A percentile compares a stretch with the other conserved stretches of the same genome.
phyloP scores from a whole-genome alignment of 345 rosid species.

The Lepidium africanum region DNA sequence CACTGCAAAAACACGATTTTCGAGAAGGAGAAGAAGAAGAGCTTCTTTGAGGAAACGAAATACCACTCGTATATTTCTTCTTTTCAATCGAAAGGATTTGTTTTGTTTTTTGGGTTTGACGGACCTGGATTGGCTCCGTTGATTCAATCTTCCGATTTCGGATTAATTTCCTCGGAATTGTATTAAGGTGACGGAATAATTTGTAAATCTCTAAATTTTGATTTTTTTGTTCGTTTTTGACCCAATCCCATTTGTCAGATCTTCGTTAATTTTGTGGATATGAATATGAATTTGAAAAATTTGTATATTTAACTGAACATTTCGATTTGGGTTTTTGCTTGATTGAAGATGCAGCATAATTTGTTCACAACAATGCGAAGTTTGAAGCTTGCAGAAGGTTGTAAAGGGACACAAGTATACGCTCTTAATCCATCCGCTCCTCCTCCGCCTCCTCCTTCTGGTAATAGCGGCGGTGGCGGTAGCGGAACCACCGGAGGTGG shows the following conservation, averaged over 20 bases:
- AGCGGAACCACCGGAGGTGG: slow-evolving; percentile 22
- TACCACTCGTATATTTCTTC: not conserved
- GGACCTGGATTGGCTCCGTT: slow-evolving; percentile 5
- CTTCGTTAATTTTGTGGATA: not conserved
- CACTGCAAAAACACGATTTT: slow-evolving; percentile 24
- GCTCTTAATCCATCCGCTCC: slow-evolving; percentile 48
- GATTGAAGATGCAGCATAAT: slow-evolving; percentile 68
- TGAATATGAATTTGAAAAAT: slow-evolving; percentile 8
- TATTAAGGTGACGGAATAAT: slow-evolving; percentile 6
- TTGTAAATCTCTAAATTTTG: not conserved
- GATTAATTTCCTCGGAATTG: not conserved
- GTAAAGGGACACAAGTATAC: slow-evolving; percentile 66
- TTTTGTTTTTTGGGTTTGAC: not conserved
- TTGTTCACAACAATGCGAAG: slow-evolving; percentile 82
- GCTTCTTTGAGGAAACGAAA: slow-evolving; percentile 2
- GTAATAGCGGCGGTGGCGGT: slow-evolving; percentile 26
- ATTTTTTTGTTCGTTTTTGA: not conserved
- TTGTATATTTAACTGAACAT: not conserved
- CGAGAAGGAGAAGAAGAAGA: slow-evolving; percentile 1
- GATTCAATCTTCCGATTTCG: slow-evolving; percentile 2
- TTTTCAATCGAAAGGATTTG: not conserved
- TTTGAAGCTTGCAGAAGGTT: slow-evolving; percentile 71
- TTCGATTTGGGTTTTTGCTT: not conserved
- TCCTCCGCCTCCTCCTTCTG: slow-evolving; percentile 15
- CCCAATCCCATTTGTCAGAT: slow-evolving; percentile 6